phyloP scores from a whole-genome alignment of 1,284 basidiomycete genomes.

The Lentinula novae-zelandiae region DNA sequence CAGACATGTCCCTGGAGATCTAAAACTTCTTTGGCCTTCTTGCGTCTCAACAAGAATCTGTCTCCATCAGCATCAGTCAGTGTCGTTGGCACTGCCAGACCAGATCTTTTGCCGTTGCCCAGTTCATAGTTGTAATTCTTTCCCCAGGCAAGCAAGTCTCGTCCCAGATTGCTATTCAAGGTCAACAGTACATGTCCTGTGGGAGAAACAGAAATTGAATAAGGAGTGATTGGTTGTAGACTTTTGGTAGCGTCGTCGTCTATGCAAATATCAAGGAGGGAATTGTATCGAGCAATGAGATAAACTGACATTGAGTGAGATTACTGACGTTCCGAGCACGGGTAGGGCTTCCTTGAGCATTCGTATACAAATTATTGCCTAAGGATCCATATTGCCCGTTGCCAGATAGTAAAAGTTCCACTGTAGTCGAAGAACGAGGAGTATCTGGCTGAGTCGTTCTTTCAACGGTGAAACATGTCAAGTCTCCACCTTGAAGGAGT shows the following conservation, averaged over 20 bases:
- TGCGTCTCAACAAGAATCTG: conserved; percentile 53
- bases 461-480: conserved; percentile 79
- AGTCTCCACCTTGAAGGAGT: conserved; percentile 56
- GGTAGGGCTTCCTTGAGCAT: conserved; percentile 67
- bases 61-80: conserved; percentile 49
- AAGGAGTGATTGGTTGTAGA: conserved; percentile 68
- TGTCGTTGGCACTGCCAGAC: conserved; percentile 63
- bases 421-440: conserved; percentile 34
- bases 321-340: conserved; percentile 84
- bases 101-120: conserved; percentile 81
- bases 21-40: conserved; percentile 53
- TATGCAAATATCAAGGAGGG: conserved; percentile 24
- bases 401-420: conserved; percentile 81
- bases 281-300: neutral
- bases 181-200: conserved; percentile 79
- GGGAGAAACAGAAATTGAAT: conserved; percentile 69
- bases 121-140: conserved; percentile 75
- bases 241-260: conserved; percentile 64
- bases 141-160: conserved; percentile 68
- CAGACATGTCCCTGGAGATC: conserved; percentile 67
- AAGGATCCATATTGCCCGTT: conserved; percentile 85
- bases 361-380: conserved; percentile 78
- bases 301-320: conserved; percentile 71
- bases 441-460: conserved; percentile 31
- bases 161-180: conserved; percentile 65